These are phyloP conservation scores for Astrothelium macrocarpum DNA, from an alignment of 495 filamentous ascomycete genomes.

Conservation along the genomic window DNA sequence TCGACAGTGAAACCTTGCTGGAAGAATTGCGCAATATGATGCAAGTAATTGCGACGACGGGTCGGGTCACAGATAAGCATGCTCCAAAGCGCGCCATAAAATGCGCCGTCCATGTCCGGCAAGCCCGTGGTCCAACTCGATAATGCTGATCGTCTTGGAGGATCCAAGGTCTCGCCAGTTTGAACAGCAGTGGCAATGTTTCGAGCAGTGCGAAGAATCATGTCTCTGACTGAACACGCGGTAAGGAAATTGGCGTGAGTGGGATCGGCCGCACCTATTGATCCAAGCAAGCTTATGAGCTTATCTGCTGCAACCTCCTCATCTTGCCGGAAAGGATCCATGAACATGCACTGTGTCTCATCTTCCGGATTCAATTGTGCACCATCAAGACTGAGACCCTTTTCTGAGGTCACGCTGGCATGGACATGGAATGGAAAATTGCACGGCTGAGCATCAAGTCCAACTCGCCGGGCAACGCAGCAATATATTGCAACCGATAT, in stretches of 20 bases:
- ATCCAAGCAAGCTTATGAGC: conserved; percentile 49
- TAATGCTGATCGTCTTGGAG: conserved; percentile 11
- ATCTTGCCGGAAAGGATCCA: conserved; percentile 71
- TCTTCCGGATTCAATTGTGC: conserved; percentile 7
- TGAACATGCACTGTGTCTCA: conserved; percentile 53
- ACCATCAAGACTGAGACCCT: neutral
- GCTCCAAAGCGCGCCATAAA: conserved; percentile 73
- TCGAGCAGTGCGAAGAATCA: conserved; percentile 65
- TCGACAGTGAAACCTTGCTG: conserved; percentile 54
- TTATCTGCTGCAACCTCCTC: conserved; percentile 51
- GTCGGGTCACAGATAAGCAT: conserved; percentile 43
- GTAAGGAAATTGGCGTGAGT: conserved; percentile 50
- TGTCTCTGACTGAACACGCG: conserved; percentile 49
- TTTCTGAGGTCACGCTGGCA: conserved; percentile 43
- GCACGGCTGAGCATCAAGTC: conserved; percentile 61
- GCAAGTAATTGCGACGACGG: conserved; percentile 49
- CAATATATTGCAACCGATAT: conserved; percentile 69
- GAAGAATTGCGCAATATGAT: conserved; percentile 58
- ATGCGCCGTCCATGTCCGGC: conserved; percentile 53
- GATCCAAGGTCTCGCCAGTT: conserved; percentile 22
- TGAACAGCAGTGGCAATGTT: conserved; percentile 65
- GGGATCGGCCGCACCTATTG: conserved; percentile 47
- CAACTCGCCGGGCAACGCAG: conserved; percentile 53
- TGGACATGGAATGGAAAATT: conserved; percentile 74
- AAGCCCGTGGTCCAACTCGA: neutral